phyloP scores from a whole-genome alignment of 2,329 filamentous ascomycete species.

The Aspergillus sp. region DNA sequence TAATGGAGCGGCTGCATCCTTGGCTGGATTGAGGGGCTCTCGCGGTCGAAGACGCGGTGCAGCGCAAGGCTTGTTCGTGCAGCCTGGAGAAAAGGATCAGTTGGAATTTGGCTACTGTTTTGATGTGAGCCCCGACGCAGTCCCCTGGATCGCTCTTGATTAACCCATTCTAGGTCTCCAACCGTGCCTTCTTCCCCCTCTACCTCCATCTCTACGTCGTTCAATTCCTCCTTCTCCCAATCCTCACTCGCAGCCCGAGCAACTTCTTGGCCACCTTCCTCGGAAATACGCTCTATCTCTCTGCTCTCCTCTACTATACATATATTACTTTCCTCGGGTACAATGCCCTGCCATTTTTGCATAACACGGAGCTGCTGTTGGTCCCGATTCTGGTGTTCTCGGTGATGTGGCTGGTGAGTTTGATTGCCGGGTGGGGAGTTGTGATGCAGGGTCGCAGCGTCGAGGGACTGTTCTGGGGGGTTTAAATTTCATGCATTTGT shows the following conservation, averaged over 20 bases:
- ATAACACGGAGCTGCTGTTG: slow-evolving; percentile 62
- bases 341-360: slow-evolving; percentile 63
- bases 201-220: slow-evolving; percentile 64
- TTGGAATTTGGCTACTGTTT: slow-evolving; percentile 69
- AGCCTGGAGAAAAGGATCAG: slow-evolving; percentile 52
- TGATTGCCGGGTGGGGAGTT: slow-evolving; percentile 44
- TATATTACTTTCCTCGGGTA: slow-evolving; percentile 66
- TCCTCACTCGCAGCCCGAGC: slow-evolving; percentile 41
- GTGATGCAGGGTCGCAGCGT: slow-evolving; percentile 41
- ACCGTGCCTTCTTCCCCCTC: slow-evolving; percentile 63
- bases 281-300: slow-evolving; percentile 63
- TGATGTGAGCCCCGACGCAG: slow-evolving; percentile 47
- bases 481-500: slow-evolving; percentile 17
- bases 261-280: slow-evolving; percentile 50
- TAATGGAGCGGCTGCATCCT: slow-evolving; percentile 39
- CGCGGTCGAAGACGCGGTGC: slow-evolving; percentile 45
- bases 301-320: slow-evolving; percentile 62
- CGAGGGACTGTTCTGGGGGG: slow-evolving; percentile 41
- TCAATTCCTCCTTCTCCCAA: slow-evolving; percentile 63
- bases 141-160: background rate
- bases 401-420: slow-evolving; percentile 54
- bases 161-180: slow-evolving; percentile 46
- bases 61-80: slow-evolving; percentile 55
- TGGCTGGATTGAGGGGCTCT: slow-evolving; percentile 42
- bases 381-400: slow-evolving; percentile 57